A percentile compares a stretch with the other conserved stretches of the same genome.
phyloP scores from a whole-genome alignment of 2,329 filamentous ascomycete genomes.

The Epichloe coenophiala region DNA sequence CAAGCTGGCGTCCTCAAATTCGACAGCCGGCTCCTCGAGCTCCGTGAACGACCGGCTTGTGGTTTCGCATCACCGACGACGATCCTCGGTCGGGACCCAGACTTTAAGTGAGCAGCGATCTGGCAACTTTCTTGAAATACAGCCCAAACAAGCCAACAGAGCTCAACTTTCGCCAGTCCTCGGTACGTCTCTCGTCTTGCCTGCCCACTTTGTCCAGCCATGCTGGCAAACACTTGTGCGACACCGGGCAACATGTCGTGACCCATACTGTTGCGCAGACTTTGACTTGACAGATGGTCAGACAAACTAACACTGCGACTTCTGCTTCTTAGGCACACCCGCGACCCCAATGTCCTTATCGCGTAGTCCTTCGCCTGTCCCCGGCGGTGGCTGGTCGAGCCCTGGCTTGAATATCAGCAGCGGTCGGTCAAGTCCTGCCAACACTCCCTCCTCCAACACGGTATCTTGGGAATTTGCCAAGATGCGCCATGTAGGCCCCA shows the following conservation, averaged over 20 bases:
- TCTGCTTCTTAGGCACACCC: slow-evolving; percentile 34
- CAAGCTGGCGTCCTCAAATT: slow-evolving; percentile 39
- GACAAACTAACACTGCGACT: slow-evolving; percentile 2
- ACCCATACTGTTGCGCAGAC: slow-evolving; percentile 8
- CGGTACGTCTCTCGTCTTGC: slow-evolving; percentile 29
- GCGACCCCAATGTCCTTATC: slow-evolving; percentile 64
- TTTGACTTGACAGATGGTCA: slow-evolving; percentile 12
- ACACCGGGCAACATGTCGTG: slow-evolving; percentile 2
- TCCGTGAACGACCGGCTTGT: slow-evolving; percentile 36
- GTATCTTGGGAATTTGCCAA: slow-evolving; percentile 77
- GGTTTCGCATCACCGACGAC: slow-evolving; percentile 35
- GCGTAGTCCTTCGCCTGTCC: slow-evolving; percentile 73
- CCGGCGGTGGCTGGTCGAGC: slow-evolving; percentile 79
- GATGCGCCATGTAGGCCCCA: slow-evolving; percentile 58
- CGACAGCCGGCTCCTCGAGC: slow-evolving; percentile 38
- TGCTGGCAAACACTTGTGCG: neutral
- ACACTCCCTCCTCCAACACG: slow-evolving; percentile 35
- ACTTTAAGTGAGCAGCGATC: slow-evolving; percentile 19
- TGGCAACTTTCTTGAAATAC: slow-evolving; percentile 18
- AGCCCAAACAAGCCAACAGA: slow-evolving; percentile 16
- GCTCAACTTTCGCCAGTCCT: slow-evolving; percentile 37
- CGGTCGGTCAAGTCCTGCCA: slow-evolving; percentile 53
- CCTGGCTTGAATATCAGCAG: slow-evolving; percentile 64
- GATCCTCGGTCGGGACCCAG: slow-evolving; percentile 28
- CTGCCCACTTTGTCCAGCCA: neutral